phyloP scores from a whole-genome alignment of 164 flowering plant genomes.

The Vitis riparia region DNA sequence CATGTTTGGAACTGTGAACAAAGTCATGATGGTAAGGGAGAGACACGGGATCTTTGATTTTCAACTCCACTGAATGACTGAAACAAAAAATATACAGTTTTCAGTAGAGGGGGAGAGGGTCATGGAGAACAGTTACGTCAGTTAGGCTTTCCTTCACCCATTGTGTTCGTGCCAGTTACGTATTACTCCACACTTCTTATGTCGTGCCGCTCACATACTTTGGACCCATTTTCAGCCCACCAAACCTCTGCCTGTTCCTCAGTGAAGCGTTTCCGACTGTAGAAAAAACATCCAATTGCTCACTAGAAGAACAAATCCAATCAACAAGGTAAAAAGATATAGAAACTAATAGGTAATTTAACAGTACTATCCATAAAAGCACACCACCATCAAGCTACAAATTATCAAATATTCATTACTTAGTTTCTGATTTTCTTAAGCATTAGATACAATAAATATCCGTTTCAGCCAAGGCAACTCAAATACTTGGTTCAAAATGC shows the following conservation, averaged over 20 bases:
- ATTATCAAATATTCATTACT: too few species aligned
- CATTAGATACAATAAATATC: too few species aligned
- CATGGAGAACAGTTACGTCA: background rate
- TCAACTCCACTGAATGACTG: slow-evolving; percentile 7
- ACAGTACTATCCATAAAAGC: background rate
- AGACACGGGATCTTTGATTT: slow-evolving; percentile 3
- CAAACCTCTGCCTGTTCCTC: slow-evolving; percentile 84
- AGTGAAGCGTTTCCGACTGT: slow-evolving; percentile 73
- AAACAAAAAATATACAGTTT: slow-evolving; percentile 23
- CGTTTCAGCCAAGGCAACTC: too few species aligned
- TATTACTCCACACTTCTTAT: slow-evolving; percentile 20
- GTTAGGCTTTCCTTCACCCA: background rate
- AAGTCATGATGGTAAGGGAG: too few species aligned
- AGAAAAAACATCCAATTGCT: slow-evolving; percentile 12
- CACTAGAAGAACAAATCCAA: background rate
- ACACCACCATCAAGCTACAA: background rate
- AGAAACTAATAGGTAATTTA: background rate
- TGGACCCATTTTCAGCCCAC: slow-evolving; percentile 74
- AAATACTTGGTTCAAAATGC: too few species aligned
- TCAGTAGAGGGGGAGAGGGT: slow-evolving; percentile 16
- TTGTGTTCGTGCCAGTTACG: background rate
- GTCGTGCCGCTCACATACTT: slow-evolving; percentile 59
- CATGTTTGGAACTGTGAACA: too few species aligned
- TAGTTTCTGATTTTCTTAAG: too few species aligned
- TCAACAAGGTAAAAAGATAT: background rate